Evolutionary conservation across 2,329 filamentous ascomycete genomes (phyloP), one percentile per base, ranked within the genome.

Genomic region (Beauveria sp.): DNA sequence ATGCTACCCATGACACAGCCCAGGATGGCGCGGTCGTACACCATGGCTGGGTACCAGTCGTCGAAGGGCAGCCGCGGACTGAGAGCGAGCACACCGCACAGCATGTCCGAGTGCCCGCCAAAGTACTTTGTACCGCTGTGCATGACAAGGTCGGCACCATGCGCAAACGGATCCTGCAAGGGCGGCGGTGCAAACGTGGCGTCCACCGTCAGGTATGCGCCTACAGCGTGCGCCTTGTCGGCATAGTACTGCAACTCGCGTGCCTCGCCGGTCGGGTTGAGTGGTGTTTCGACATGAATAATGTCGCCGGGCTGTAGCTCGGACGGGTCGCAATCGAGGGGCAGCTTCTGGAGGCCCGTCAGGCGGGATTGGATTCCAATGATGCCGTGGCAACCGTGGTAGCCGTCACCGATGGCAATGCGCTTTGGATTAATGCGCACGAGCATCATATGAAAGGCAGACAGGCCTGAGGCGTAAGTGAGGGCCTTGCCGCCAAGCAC

Each of bases 81-180:
- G 6, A 92, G 83, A 0, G 85, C 84, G 30, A 99, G 76, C 20
- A 96, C 88, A 24, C 94, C 94, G 70, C 90, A 96, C 6, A 97
- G 84, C 81, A 97, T 82, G 75, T 99, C 94, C 66, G 88, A 93
- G 76, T 99, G 94, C 0, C 94, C 94, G 22, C 94, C 94, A 66
- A 99, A 85, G 75, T 97, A 99, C 80, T 97, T 99, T 20, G 92
- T 96, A 3, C 92, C 94, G 56, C 84, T 89, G 75, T 99, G 94
- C 90, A 97, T 89, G 40, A 96, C 84, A 1, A 92, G 75, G 74
- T 97, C 93, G 30, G 89, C 91, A 52, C 91, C 93, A 72, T 83
- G 88, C 30, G 73, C 70, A 68, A 97, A 94, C 0, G 94, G 92
- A 68, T 97, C 90, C 71, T 91, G 88, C 62, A 99, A 78, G 30